phyloP scores from a whole-genome alignment of 1,139 yeast species.

The Geotrichum fermentans region DNA sequence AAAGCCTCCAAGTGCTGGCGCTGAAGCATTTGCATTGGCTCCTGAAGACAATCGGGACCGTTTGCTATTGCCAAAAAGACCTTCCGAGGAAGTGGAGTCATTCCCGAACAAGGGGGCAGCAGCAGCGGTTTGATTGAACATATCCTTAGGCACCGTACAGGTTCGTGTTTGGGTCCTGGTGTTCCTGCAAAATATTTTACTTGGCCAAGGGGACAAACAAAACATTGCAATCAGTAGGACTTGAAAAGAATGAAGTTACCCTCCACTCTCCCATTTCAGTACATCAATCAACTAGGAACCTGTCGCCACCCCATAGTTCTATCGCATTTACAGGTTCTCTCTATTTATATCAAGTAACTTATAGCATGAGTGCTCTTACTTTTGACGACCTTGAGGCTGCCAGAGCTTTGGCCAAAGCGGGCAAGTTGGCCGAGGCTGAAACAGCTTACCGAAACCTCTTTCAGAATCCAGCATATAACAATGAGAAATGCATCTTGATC shows the following conservation, averaged over 20 bases:
- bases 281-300: background rate
- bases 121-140: conserved; percentile 6
- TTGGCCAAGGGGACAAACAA: too few relatives aligned
- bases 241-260: too few relatives aligned
- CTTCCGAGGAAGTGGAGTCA: background rate
- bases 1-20: background rate
- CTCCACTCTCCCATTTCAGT: conserved; percentile 2
- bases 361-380: conserved; percentile 23
- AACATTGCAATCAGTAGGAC: too few relatives aligned
- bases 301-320: too few relatives aligned
- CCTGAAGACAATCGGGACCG: conserved; percentile 13
- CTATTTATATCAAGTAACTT: conserved; percentile 5
- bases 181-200: too few relatives aligned
- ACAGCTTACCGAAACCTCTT: conserved; percentile 46
- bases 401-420: conserved; percentile 48
- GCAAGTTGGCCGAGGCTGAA: conserved; percentile 55
- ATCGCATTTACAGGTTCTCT: too few relatives aligned
- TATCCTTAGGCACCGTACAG: background rate
- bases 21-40: background rate
- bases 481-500: conserved; percentile 39
- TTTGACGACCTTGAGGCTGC: conserved; percentile 45
- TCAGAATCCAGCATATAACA: conserved; percentile 37
- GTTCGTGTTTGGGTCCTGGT: too few relatives aligned
- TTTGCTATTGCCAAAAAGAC: background rate
- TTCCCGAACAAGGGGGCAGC: conserved; percentile 2